Base-by-base conservation (phyloP, 2,329 filamentous ascomycete genomes). In the Penicillium fuscoglaucum region DNA sequence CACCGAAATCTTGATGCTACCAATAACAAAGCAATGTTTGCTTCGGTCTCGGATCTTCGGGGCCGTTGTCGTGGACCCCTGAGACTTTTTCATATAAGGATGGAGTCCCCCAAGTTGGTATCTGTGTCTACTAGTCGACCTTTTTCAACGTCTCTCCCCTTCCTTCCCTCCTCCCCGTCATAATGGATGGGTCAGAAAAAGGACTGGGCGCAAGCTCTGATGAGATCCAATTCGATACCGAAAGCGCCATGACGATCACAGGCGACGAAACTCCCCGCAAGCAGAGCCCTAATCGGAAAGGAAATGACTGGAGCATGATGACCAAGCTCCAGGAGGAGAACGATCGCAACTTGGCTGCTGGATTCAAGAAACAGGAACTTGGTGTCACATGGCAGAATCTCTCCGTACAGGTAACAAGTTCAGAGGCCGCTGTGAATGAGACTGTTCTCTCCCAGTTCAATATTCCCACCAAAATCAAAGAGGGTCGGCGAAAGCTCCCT, bases 361-460 rank as follows among this genome's bases (percentile, higher is more conserved):
- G 79, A 2, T 75, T 80, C 58, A 81, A 79, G 29, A 70, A 74
- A 9, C 78, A 82, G 39, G 75, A 81, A 65, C 78, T 89, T 3
- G 88, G 87, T 26, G 79, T 90, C 0, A 84, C 87, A 1, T 90
- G 86, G 84, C 79, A 83, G 62, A 79, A 86, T 55, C 76, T 90
- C 47, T 88, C 79, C 0, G 87, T 90, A 19, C 80, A 85, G 53
- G 87, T 84, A 17, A 76, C 84, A 69, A 82, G 83, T 29, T 76
- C 86, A 15, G 84, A 87, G 29, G 83, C 87, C 2, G 84, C 85
- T 10, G 77, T 89, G 33, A 86, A 89, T 61, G 87, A 90, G 65
- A 85, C 89, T 50, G 82, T 88, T 49, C 52, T 84, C 1, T 84
- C 83, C 0, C 85, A 84, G 62, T 84, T 82, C 76, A 84, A 84